Conservation (phyloP, 257 asterid genomes). For the Solanum pennellii region DNA sequence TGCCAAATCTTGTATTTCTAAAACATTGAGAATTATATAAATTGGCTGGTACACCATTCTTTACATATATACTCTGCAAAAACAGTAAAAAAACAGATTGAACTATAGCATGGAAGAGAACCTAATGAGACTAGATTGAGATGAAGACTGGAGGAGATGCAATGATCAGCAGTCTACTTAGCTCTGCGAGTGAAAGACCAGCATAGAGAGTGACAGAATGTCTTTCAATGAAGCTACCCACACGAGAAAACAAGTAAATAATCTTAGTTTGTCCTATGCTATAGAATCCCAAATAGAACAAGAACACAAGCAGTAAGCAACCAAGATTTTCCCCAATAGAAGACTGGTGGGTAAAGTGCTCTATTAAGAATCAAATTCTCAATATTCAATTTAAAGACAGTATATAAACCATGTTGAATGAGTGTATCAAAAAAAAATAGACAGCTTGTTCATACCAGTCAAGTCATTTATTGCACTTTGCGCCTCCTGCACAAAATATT, state of each 20-base stretch:
- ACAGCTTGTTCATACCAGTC: constrained; percentile 36
- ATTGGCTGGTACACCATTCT: neutral
- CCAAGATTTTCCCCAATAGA: neutral
- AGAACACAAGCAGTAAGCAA: neutral
- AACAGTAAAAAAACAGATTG: neutral
- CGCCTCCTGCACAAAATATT: constrained; percentile 49
- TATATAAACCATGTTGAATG: neutral
- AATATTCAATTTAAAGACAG: neutral
- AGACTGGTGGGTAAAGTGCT: neutral
- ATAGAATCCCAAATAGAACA: neutral
- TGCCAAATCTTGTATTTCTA: neutral
- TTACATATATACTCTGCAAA: neutral
- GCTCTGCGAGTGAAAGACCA: neutral
- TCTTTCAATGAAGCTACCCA: neutral
- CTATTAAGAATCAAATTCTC: neutral
- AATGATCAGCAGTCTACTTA: neutral
- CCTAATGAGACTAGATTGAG: neutral
- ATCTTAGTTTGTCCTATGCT: neutral
- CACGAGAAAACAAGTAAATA: neutral
- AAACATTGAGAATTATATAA: neutral
- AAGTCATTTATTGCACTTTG: constrained; percentile 69
- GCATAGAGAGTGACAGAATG: neutral
- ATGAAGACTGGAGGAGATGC: neutral
- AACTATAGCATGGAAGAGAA: neutral
- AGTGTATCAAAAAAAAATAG: neutral